Evolutionary conservation across 228 moss, liverwort and hornwort species (phyloP).

Genomic region (Sphagnum fallax): DNA sequence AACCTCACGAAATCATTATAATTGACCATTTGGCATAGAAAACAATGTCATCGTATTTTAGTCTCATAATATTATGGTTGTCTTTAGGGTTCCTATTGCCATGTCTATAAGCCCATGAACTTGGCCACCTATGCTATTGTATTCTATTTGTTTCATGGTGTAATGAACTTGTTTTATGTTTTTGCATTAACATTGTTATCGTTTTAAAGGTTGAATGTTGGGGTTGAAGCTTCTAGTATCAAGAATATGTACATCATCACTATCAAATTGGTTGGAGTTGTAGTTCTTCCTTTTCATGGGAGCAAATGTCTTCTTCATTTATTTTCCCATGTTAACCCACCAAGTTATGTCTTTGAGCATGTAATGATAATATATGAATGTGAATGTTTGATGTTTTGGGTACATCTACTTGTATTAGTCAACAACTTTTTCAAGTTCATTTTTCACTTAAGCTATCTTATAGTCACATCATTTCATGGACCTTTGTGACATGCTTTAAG

Average conservation of each 20-base stretch:
- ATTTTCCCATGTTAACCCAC: neutral
- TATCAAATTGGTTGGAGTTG: too few species aligned
- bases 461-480: too few species aligned
- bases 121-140: neutral
- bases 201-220: neutral
- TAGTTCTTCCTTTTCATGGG: neutral
- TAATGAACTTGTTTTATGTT: neutral
- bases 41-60: neutral
- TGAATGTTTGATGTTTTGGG: neutral
- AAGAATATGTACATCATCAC: neutral
- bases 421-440: neutral
- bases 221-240: neutral
- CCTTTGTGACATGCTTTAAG: too few species aligned
- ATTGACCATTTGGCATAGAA: neutral
- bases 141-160: neutral
- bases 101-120: neutral
- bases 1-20: neutral
- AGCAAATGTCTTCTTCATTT: neutral
- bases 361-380: neutral
- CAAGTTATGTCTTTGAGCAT: neutral
- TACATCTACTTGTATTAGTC: slow-evolving; percentile 1
- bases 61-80: neutral
- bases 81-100: neutral
- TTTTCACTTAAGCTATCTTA: neutral
- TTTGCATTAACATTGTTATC: neutral